phyloP scores from a whole-genome alignment of 2,329 filamentous ascomycete species.

The Fusarium transvaalense region DNA sequence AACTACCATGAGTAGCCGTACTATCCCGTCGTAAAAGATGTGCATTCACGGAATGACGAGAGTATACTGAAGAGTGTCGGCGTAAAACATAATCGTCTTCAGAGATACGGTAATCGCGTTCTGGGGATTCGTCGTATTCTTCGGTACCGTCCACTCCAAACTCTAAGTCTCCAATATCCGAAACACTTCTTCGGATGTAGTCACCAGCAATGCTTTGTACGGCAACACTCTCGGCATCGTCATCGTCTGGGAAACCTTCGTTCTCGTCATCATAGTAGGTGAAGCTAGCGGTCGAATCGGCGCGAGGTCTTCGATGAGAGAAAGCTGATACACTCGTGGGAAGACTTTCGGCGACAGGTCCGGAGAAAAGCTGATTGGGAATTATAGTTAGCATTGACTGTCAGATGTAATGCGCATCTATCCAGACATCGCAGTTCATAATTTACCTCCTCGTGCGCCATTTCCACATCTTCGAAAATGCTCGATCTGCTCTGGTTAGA shows the following conservation, averaged over 20 bases:
- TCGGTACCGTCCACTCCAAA: slow-evolving; percentile 57
- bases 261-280: slow-evolving; percentile 82
- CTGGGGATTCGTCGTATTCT: slow-evolving; percentile 56
- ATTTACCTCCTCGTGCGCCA: slow-evolving; percentile 92
- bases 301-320: slow-evolving; percentile 81
- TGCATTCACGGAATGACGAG: slow-evolving; percentile 67
- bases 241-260: slow-evolving; percentile 54
- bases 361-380: slow-evolving; percentile 78
- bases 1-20: slow-evolving; percentile 74
- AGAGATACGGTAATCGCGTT: slow-evolving; percentile 57
- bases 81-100: slow-evolving; percentile 64
- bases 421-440: neutral
- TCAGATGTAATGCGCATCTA: neutral
- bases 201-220: slow-evolving; percentile 42
- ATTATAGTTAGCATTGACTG: slow-evolving; percentile 4
- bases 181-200: slow-evolving; percentile 50
- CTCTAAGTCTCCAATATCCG: slow-evolving; percentile 57
- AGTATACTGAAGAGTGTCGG: slow-evolving; percentile 73
- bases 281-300: slow-evolving; percentile 90
- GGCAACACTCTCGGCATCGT: slow-evolving; percentile 50
- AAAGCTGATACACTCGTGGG: slow-evolving; percentile 95
- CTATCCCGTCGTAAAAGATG: slow-evolving; percentile 81
- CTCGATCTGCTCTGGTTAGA: slow-evolving; percentile 81
- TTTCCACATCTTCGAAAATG: slow-evolving; percentile 95
- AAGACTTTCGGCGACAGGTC: slow-evolving; percentile 94